These are phyloP conservation scores for Sarocladium oryzae DNA, from an alignment of 2,329 filamentous ascomycete species.

Conservation along the genomic window DNA sequence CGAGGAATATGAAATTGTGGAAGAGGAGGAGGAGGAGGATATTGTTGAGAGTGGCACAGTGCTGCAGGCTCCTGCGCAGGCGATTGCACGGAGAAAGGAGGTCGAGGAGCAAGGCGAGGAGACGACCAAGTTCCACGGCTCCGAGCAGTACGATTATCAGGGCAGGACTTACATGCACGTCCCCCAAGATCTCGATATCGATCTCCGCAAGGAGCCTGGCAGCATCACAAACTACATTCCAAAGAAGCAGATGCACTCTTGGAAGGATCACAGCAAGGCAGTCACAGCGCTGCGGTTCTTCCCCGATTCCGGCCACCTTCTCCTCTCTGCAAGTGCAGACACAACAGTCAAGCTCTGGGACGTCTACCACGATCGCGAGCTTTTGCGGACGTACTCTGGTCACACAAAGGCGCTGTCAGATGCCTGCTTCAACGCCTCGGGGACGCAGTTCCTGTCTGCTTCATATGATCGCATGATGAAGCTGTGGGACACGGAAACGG, in stretches of 20 bases:
- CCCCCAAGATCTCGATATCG: constrained; percentile 81
- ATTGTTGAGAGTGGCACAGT: constrained; percentile 59
- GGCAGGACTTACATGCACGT: constrained; percentile 97
- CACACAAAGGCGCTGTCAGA: constrained; percentile 89
- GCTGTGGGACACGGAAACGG: constrained; percentile 96
- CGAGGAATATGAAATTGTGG: constrained; percentile 71
- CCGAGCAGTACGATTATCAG: constrained; percentile 82
- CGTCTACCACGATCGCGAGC: constrained; percentile 80
- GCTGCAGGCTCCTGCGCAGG: constrained; percentile 47
- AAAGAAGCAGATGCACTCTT: constrained; percentile 88
- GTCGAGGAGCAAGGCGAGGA: constrained; percentile 61
- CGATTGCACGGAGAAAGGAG: constrained; percentile 50
- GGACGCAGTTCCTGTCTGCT: constrained; percentile 80
- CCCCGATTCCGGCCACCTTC: constrained; percentile 76
- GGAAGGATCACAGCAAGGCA: constrained; percentile 76
- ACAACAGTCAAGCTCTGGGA: constrained; percentile 92
- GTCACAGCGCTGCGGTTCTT: constrained; percentile 90
- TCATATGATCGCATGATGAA: constrained; percentile 96
- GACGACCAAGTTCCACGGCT: constrained; percentile 81
- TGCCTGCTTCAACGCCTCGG: constrained; percentile 75
- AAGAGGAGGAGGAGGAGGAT: constrained; percentile 69
- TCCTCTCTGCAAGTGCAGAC: constrained; percentile 87
- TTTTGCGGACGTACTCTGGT: constrained; percentile 85
- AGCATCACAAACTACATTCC: constrained; percentile 86
- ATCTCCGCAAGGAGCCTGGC: constrained; percentile 73